Evolutionary conservation across 306 rosid genomes (phyloP), one percentile per base, ranked within the genome.

Genomic region (Albizia julibrissin): DNA sequence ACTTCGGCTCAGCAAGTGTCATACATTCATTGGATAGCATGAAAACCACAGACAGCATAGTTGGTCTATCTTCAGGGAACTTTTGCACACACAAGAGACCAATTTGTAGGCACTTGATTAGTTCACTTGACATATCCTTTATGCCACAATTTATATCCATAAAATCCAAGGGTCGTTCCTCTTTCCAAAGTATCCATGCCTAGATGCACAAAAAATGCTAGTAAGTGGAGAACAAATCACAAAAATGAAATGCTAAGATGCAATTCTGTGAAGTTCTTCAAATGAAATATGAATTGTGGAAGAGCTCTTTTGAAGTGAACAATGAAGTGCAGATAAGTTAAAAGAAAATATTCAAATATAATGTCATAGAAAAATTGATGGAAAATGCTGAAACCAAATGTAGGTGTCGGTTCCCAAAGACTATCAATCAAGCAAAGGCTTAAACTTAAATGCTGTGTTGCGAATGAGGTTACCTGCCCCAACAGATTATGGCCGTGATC

Each of bases 1-100:
- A 1, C 49, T 68, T 68, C 66, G 87, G 89, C 37, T 84, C 81
- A 14, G 85, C 40, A 21, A 79, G 67, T 66, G 74, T 6, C 50
- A 68, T 76, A 19, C 59, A 52, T 52, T 84, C 84, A 74, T 31
- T 74, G 56, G 82, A 81, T 43, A 86, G 40, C 87, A 80, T 86
- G 46, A 84, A 79, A 69, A 89, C 80, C 81, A 84, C 91, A 50
- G 83, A 72, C 8, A 83, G 56, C 88, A 86, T 86, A 64, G 83
- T 77, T 59, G 89, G 88, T 86, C 89, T 89, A 10, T 89, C 88
- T 50, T 78, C 74, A 0, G 87, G 77, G 8, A 50, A 11, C 54
- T 73, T 80, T 37, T 87, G 90, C 47, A 87, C 91, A 39, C 91
- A 88, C 70, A 88, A 75, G 40, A 88, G 87, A 58, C 87, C 90